phyloP scores from a whole-genome alignment of 2,329 filamentous ascomycete genomes.

The Cadophora luteo-olivacea region DNA sequence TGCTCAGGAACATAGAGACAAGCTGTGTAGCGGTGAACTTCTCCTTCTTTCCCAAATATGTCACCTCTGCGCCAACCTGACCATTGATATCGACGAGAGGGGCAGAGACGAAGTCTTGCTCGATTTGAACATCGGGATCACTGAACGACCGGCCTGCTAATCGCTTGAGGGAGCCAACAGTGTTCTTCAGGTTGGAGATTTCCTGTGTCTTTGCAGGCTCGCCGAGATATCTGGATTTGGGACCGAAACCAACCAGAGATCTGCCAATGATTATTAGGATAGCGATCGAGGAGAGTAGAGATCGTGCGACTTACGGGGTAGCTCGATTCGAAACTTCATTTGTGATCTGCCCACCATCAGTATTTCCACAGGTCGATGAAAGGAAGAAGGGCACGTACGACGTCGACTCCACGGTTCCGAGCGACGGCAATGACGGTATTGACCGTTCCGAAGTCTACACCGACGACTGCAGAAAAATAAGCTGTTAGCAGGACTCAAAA shows the following conservation, averaged over 20 bases:
- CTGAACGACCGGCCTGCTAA: constrained; percentile 84
- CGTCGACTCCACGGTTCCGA: constrained; percentile 97
- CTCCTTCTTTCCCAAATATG: constrained; percentile 93
- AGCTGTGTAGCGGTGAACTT: constrained; percentile 94
- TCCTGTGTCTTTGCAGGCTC: constrained; percentile 98
- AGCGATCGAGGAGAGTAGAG: neutral
- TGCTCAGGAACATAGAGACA: constrained; percentile 93
- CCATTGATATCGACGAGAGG: constrained; percentile 88
- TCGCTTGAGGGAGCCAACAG: constrained; percentile 89
- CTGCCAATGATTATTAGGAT: constrained; percentile 53
- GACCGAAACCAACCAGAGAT: constrained; percentile 92
- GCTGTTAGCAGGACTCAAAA: constrained; percentile 30
- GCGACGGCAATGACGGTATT: constrained; percentile 98
- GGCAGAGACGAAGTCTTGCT: constrained; percentile 90
- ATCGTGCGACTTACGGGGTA: constrained; percentile 78
- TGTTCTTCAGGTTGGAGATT: constrained; percentile 99
- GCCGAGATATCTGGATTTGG: constrained; percentile 91
- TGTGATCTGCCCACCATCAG: constrained; percentile 72
- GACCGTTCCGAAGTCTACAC: constrained; percentile 85
- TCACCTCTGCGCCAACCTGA: constrained; percentile 93
- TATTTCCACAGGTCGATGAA: constrained; percentile 31
- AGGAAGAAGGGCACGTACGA: constrained; percentile 68
- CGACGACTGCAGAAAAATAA: constrained; percentile 39
- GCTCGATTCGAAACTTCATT: constrained; percentile 99
- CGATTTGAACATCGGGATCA: constrained; percentile 91